phyloP scores from a whole-genome alignment of 352 stramenopile genomes.

The Phytophthora hibernalis region DNA sequence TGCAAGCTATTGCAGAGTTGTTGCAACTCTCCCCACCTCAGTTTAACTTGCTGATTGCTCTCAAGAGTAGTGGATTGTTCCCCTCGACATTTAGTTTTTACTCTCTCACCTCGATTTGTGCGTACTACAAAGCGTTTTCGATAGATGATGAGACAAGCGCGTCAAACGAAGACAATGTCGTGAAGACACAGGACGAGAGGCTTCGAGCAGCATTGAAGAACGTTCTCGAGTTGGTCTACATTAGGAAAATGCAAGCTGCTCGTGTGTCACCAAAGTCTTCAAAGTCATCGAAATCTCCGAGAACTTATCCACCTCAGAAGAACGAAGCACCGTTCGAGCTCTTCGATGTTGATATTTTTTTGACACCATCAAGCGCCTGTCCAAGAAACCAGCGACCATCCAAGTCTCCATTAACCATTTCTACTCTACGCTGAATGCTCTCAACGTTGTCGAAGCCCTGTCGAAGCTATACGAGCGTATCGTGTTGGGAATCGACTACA shows the following conservation, averaged over 20 bases:
- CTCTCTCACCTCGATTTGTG: constrained; percentile 59
- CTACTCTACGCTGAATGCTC: constrained; percentile 62
- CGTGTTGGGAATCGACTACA: constrained; percentile 68
- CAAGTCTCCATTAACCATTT: constrained; percentile 63
- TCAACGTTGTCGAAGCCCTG: constrained; percentile 65
- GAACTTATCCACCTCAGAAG: constrained; percentile 13
- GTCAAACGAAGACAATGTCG: constrained; percentile 21
- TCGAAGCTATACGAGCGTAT: constrained; percentile 72
- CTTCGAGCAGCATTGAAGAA: constrained; percentile 57
- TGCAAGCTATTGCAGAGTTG: constrained; percentile 57
- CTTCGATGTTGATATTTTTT: constrained; percentile 72
- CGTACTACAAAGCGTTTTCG: constrained; percentile 68
- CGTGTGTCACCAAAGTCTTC: constrained; percentile 5
- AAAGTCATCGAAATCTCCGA: constrained; percentile 6
- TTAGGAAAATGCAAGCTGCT: constrained; percentile 53
- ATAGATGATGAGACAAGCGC: constrained; percentile 44
- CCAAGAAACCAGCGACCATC: constrained; percentile 55
- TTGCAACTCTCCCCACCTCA: constrained; percentile 59
- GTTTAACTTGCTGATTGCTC: constrained; percentile 70
- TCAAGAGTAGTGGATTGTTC: constrained; percentile 58
- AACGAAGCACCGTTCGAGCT: constrained; percentile 49
- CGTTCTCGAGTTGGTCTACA: constrained; percentile 66
- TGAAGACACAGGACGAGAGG: constrained; percentile 31
- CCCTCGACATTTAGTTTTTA: constrained; percentile 56
- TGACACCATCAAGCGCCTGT: constrained; percentile 52